Conservation (phyloP, 2,329 filamentous ascomycete species). For the Fusarium annulatum region DNA sequence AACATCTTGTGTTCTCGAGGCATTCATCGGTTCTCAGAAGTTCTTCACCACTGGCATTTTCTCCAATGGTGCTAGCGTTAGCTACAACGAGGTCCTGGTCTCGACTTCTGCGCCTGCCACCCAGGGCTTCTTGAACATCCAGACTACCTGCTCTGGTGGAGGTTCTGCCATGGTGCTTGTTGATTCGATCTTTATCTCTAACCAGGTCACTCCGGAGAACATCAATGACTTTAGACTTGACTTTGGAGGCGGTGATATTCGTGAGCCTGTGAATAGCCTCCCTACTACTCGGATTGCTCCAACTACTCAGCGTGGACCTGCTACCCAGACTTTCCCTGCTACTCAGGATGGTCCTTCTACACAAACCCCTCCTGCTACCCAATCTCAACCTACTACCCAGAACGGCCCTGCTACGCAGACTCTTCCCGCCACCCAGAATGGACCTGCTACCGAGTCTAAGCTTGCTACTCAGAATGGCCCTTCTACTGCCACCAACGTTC, state of each 20-base stretch:
- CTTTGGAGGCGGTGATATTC: slow-evolving; percentile 27
- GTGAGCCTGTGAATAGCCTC: neutral
- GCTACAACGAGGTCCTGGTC: neutral
- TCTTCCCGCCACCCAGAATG: neutral
- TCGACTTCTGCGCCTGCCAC: neutral
- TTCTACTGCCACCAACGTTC: neutral
- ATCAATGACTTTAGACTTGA: slow-evolving; percentile 23
- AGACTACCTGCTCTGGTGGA: slow-evolving; percentile 12
- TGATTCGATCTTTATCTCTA: slow-evolving; percentile 37
- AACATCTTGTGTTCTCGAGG: slow-evolving; percentile 21
- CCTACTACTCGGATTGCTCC: neutral
- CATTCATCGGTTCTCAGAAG: slow-evolving; percentile 7
- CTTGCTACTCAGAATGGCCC: neutral
- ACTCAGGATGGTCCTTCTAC: neutral
- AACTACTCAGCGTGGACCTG: neutral
- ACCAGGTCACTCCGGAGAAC: slow-evolving; percentile 35
- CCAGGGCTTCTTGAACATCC: slow-evolving; percentile 5
- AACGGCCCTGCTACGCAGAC: neutral
- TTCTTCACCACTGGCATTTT: slow-evolving; percentile 10
- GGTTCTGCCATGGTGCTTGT: slow-evolving; percentile 12
- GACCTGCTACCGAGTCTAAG: neutral
- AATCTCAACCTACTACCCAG: neutral
- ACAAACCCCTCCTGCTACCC: neutral
- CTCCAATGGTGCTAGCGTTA: neutral
- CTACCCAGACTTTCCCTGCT: neutral